phyloP scores from a whole-genome alignment of 352 stramenopile genomes.

The Phytophthora parvispora region DNA sequence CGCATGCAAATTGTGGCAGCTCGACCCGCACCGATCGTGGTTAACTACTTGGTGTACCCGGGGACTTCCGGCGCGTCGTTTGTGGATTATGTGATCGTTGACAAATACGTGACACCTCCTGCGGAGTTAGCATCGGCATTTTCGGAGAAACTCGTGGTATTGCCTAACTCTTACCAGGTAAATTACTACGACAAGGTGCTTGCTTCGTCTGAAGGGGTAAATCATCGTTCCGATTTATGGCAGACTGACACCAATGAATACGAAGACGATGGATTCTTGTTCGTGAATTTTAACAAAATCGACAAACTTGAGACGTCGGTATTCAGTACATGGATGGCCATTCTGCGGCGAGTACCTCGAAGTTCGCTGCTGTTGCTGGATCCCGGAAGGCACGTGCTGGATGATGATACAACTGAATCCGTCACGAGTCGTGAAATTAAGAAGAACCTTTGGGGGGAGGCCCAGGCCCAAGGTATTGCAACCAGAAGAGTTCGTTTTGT shows the following conservation, averaged over 20 bases:
- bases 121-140: constrained; percentile 53
- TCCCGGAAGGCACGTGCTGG: constrained; percentile 25
- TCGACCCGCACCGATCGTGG: constrained; percentile 67
- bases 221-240: constrained; percentile 35
- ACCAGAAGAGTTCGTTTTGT: constrained; percentile 65
- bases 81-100: constrained; percentile 82
- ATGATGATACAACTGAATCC: constrained; percentile 24
- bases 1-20: constrained; percentile 62
- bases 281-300: constrained; percentile 93
- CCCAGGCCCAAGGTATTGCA: constrained; percentile 58
- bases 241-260: background rate
- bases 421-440: constrained; percentile 48
- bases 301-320: constrained; percentile 82
- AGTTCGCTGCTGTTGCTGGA: constrained; percentile 73
- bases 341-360: constrained; percentile 62
- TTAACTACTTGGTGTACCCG: constrained; percentile 89
- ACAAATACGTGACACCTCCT: constrained; percentile 62
- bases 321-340: constrained; percentile 81
- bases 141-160: constrained; percentile 78
- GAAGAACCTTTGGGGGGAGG: constrained; percentile 60
- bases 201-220: constrained; percentile 10
- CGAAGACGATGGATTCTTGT: constrained; percentile 47
- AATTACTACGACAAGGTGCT: constrained; percentile 68
- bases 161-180: constrained; percentile 85
- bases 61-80: constrained; percentile 80